Evolutionary conservation across 1,284 basidiomycete genomes (phyloP).

Genomic region (Anthracocystis panici-leucophaei): DNA sequence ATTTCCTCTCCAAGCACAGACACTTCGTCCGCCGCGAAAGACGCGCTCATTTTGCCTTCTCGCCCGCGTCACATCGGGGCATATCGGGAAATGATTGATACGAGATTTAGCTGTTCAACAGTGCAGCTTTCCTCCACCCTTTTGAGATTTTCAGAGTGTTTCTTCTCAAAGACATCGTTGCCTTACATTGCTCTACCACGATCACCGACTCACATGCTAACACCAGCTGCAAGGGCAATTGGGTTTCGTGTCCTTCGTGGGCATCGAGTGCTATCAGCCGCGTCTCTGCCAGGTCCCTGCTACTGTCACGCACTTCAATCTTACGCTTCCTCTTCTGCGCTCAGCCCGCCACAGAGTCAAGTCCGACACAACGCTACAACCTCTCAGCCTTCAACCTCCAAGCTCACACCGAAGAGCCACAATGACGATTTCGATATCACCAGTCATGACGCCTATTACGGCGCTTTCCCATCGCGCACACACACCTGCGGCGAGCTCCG

Average conservation of each 20-base stretch:
- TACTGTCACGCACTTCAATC: not conserved
- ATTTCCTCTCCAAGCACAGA: too few relatives aligned
- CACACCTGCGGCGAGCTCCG: constrained; percentile 78
- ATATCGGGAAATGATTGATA: too few relatives aligned
- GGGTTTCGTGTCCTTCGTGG: constrained; percentile 6
- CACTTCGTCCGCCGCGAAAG: too few relatives aligned
- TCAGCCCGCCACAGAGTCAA: not conserved
- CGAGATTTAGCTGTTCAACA: too few relatives aligned
- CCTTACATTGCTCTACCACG: not conserved
- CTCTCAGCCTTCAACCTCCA: not conserved
- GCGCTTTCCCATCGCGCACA: constrained; percentile 76
- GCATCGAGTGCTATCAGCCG: not conserved
- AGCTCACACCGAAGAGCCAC: not conserved
- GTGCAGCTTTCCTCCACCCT: too few relatives aligned
- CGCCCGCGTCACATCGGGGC: too few relatives aligned
- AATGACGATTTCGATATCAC: not conserved
- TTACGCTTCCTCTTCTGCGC: not conserved
- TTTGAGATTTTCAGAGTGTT: too few relatives aligned
- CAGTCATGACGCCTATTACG: constrained; percentile 58
- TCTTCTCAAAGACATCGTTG: too few relatives aligned
- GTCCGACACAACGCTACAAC: constrained; percentile 1
- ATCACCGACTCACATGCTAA: constrained; percentile 9
- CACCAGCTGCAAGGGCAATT: not conserved
- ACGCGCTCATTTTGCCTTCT: too few relatives aligned
- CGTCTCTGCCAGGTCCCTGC: not conserved